Evolutionary conservation across 2,329 filamentous ascomycete genomes (phyloP).

Genomic region (Metarhizium album): DNA sequence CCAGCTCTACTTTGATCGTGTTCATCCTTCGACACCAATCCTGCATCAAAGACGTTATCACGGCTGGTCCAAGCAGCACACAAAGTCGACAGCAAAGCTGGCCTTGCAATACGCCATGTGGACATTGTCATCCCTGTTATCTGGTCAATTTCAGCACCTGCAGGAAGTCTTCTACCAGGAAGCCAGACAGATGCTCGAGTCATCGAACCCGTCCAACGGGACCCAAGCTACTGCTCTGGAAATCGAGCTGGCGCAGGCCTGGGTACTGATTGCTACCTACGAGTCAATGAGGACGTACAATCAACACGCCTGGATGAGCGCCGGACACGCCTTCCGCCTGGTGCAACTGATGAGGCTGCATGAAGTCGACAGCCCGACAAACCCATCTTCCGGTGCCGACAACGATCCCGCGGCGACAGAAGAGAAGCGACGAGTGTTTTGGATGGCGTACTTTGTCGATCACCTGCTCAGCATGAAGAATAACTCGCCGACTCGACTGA

Average conservation of each 20-base stretch:
- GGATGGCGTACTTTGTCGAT: constrained; percentile 28
- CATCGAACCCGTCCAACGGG: constrained; percentile 3
- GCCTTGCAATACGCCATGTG: constrained; percentile 26
- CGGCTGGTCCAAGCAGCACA: constrained; percentile 4
- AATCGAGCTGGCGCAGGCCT: constrained; percentile 24
- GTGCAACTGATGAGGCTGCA: constrained; percentile 24
- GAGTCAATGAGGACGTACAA: constrained; percentile 24
- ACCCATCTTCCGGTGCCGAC: neutral
- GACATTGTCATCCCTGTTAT: constrained; percentile 22
- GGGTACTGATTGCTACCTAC: constrained; percentile 25
- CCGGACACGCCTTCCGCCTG: constrained; percentile 24
- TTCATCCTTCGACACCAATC: constrained; percentile 11
- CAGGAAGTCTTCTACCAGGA: constrained; percentile 7
- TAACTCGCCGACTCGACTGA: constrained; percentile 19
- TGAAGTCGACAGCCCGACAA: constrained; percentile 19
- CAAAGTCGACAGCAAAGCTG: constrained; percentile 2
- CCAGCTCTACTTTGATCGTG: constrained; percentile 12
- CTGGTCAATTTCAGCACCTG: constrained; percentile 17
- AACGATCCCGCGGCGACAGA: constrained; percentile 20
- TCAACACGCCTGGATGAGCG: constrained; percentile 25
- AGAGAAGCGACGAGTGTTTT: constrained; percentile 26
- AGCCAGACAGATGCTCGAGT: constrained; percentile 6
- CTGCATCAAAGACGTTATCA: constrained; percentile 10
- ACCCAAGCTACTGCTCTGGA: neutral
- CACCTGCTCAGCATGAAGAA: constrained; percentile 22